A percentile compares a stretch with the other conserved stretches of the same genome.
Conservation (phyloP, 176 grass and related monocot species). For the Lolium multiflorum region DNA sequence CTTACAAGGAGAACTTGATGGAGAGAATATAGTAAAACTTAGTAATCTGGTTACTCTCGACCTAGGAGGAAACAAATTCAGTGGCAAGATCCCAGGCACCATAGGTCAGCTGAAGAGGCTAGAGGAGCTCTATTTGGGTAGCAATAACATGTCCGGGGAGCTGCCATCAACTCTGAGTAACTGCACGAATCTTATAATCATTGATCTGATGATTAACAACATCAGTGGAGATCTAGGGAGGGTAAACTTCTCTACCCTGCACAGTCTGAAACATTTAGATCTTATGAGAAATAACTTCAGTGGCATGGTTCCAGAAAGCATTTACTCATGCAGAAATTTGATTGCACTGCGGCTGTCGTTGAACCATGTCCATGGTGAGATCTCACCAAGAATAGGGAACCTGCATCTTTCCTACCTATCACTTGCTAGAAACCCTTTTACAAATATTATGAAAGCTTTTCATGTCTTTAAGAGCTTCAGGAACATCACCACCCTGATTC, state of each 20-base stretch:
- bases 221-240: neutral
- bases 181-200: conserved; percentile 6
- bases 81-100: neutral
- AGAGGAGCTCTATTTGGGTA: conserved; percentile 6
- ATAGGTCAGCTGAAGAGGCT: neutral
- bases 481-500: neutral
- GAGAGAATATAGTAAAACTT: conserved; percentile 18
- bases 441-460: neutral
- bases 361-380: neutral
- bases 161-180: conserved; percentile 2
- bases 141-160: conserved; percentile 14
- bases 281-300: neutral
- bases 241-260: conserved; percentile 1
- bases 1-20: neutral
- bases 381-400: conserved; percentile 2
- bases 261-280: neutral
- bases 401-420: neutral
- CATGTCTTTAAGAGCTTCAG: neutral
- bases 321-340: conserved; percentile 12
- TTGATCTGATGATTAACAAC: conserved; percentile 14
- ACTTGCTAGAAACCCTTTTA: neutral
- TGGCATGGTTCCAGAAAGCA: conserved; percentile 25
- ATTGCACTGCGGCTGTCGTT: neutral
- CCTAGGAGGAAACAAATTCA: conserved; percentile 13
- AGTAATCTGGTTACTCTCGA: conserved; percentile 33